Base-by-base conservation (phyloP, 2,329 filamentous ascomycete species). In the Fusarium floridanum region DNA sequence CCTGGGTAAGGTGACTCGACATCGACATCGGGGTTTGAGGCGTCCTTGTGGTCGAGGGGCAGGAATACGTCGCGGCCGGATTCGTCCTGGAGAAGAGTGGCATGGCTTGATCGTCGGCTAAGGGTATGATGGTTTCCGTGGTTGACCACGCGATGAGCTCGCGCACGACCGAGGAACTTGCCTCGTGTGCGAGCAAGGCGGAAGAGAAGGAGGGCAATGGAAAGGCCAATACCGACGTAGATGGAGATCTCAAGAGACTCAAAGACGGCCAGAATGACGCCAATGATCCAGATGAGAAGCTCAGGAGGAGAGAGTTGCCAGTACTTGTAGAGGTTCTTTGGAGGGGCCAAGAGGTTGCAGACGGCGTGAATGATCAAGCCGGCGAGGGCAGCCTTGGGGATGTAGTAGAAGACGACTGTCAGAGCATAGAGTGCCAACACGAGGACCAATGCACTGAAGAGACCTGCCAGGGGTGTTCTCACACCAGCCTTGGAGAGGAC, bases 401-500 rank as follows among this genome's bases (percentile, higher is more conserved):
- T 96, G 82, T 93, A 96, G 85, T 90, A 95, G 85, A 97, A 96
- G 34, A 95, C 90, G 0, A 91, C 90, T 0, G 94, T 92, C 32
- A 97, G 85, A 6, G 91, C 93, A 76, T 97, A 96, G 68, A 96
- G 90, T 6, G 94, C 93, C 11, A 97, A 85, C 1, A 96, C 86
- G 2, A 97, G 91, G 7, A 97, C 89, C 32, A 93, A 68, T 0
- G 93, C 94, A 36, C 93, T 96, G 76, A 96, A 94, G 29, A 95
- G 87, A 81, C 94, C 93, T 34, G 92, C 94, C 43, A 96, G 86
- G 0, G 94, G 94, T 0, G 93, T 96, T 45, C 92, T 90, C 5
- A 95, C 94, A 73, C 94, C 94, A 61, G 94, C 93, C 82, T 96
- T 96, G 5, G 93, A 94, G 78, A 96, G 93, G 80, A 97, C 95